Evolutionary conservation across 1,284 basidiomycete species (phyloP).

Genomic region (Trichosporon coremiiforme): DNA sequence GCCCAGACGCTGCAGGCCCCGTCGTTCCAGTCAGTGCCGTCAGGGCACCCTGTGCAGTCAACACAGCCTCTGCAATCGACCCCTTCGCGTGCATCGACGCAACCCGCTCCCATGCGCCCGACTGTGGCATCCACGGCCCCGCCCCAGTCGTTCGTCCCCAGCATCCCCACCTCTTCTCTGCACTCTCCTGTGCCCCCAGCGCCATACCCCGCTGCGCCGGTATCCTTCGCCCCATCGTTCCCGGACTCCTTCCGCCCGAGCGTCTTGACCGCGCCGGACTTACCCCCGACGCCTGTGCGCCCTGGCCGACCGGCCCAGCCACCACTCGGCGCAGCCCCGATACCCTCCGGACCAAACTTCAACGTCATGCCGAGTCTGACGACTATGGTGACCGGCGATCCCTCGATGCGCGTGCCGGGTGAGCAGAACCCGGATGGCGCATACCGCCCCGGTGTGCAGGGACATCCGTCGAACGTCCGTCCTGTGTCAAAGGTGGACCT

Average conservation of each 20-base stretch:
- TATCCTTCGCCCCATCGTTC: neutral
- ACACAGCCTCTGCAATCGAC: no score
- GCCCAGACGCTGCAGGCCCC: neutral
- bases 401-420: neutral
- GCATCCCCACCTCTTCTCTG: neutral
- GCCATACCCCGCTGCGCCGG: neutral
- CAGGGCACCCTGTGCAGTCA: no score
- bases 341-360: neutral
- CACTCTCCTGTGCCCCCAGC: neutral
- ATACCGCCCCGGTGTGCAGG: neutral
- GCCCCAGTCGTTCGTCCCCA: neutral
- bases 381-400: neutral
- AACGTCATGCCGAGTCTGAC: neutral
- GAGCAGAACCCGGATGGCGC: neutral
- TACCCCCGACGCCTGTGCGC: neutral
- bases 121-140: neutral
- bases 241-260: neutral
- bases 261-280: neutral
- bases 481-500: neutral
- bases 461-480: neutral
- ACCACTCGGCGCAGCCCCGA: neutral
- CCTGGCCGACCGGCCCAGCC: neutral
- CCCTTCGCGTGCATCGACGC: neutral
- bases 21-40: neutral
- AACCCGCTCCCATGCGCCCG: neutral